Evolutionary conservation across 2,329 filamentous ascomycete species (phyloP).

Genomic region (Fusarium pseudonygamai): DNA sequence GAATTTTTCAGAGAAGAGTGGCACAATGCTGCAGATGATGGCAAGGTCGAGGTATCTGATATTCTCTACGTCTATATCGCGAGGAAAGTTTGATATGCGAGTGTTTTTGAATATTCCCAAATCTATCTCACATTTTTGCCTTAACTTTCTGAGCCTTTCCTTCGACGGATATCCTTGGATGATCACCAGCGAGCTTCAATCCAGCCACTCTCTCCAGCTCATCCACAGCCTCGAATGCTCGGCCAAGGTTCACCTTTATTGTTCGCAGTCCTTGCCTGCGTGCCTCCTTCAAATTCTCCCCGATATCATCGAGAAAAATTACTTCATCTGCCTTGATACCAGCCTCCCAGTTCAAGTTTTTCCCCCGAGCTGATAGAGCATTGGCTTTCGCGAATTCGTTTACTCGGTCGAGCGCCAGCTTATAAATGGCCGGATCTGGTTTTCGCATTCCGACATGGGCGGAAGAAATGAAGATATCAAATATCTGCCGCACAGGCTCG

Average conservation of each 20-base stretch:
- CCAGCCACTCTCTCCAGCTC: slow-evolving; percentile 82
- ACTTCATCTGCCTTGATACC: slow-evolving; percentile 73
- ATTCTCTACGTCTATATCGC: slow-evolving; percentile 47
- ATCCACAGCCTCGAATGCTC: slow-evolving; percentile 81
- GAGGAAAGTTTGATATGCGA: slow-evolving; percentile 16
- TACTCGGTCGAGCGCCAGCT: slow-evolving; percentile 73
- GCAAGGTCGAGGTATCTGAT: slow-evolving; percentile 43
- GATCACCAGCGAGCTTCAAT: slow-evolving; percentile 66
- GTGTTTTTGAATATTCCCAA: no score
- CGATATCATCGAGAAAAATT: slow-evolving; percentile 93
- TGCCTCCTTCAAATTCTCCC: slow-evolving; percentile 87
- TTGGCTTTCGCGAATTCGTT: slow-evolving; percentile 69
- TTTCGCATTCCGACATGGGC: slow-evolving; percentile 90
- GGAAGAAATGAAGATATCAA: slow-evolving; percentile 88
- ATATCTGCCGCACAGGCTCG: slow-evolving; percentile 71
- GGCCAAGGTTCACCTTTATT: slow-evolving; percentile 84
- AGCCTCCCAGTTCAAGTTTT: slow-evolving; percentile 54
- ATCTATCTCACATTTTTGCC: slow-evolving; percentile 53
- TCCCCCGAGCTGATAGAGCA: slow-evolving; percentile 50
- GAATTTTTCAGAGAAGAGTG: slow-evolving; percentile 46
- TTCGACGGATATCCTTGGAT: slow-evolving; percentile 60
- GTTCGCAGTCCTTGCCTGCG: slow-evolving; percentile 80
- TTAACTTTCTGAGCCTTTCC: slow-evolving; percentile 48
- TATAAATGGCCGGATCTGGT: slow-evolving; percentile 84
- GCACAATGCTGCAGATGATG: slow-evolving; percentile 43